These are phyloP conservation scores for Hypoxylon sp. DNA, from an alignment of 2,329 filamentous ascomycete genomes.

Conservation along the genomic window DNA sequence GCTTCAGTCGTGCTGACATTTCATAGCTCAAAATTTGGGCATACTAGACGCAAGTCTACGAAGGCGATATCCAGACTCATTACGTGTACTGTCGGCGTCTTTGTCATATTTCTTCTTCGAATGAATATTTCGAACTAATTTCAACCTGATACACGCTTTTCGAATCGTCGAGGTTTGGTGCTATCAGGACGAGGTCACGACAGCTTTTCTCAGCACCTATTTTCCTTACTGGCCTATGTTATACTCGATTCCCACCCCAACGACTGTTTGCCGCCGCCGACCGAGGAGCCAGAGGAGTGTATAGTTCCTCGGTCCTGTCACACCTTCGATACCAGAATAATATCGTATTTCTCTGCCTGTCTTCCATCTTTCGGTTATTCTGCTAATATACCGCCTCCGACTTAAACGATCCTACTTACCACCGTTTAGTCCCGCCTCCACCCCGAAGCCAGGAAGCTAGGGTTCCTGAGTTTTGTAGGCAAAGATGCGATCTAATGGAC, in stretches of 20 bases:
- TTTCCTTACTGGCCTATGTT: constrained; percentile 52
- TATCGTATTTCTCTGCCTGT: constrained; percentile 45
- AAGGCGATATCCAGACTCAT: constrained; percentile 28
- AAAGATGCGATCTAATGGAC: constrained; percentile 35
- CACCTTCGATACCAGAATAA: constrained; percentile 50
- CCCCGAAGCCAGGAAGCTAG: constrained; percentile 10
- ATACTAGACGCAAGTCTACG: constrained; percentile 67
- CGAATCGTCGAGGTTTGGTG: constrained; percentile 61
- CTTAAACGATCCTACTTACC: constrained; percentile 26
- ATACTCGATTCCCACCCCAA: constrained; percentile 50
- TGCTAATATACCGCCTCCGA: constrained; percentile 41
- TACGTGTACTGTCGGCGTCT: constrained; percentile 27
- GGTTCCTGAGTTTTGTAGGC: constrained; percentile 14
- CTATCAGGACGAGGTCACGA: constrained; percentile 66
- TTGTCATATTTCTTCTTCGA: constrained; percentile 33
- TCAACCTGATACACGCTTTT: constrained; percentile 57
- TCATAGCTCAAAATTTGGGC: constrained; percentile 88
- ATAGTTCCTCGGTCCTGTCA: constrained; percentile 45
- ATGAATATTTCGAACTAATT: constrained; percentile 57
- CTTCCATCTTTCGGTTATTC: constrained; percentile 33
- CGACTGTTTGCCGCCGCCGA: constrained; percentile 46
- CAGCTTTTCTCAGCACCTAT: constrained; percentile 56
- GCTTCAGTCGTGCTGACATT: constrained; percentile 66
- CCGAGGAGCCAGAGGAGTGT: constrained; percentile 44
- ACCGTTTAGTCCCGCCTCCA: constrained; percentile 10